Evolutionary conservation across 2,329 filamentous ascomycete species (phyloP), one percentile per base, ranked within the genome.

Genomic region (Calonectria pteridis): DNA sequence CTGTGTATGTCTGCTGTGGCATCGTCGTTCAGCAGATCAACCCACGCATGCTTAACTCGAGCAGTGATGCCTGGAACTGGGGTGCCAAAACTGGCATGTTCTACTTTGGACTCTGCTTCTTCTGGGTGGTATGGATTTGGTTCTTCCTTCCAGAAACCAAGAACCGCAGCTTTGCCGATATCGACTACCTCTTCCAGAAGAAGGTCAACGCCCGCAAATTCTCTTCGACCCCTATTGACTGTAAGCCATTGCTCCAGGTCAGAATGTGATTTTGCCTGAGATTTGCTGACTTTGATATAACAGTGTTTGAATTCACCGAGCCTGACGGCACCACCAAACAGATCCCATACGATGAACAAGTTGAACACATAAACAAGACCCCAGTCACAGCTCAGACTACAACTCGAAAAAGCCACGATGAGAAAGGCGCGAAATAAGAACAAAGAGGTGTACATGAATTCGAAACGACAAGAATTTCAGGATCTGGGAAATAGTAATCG

Each of bases 141-240:
- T 88, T 88, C 77, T 87, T 86, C 55, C 82, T 90, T 5, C 89
- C 89, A 5, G 90, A 91, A 83, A 89, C 89, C 16, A 87, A 85
- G 71, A 88, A 86, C 35, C 85, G 88, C 53, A 89, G 87, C 1
- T 88, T 89, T 70, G 88, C 87, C 53, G 90, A 92, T 82, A 85
- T 92, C 10, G 90, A 91, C 73, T 81, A 88, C 3, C 81, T 92
- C 73, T 92, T 92, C 77, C 86, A 89, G 73, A 81, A 84, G 71
- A 78, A 79, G 35, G 79, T 85, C 26, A 80, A 83, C 14, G 86
- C 88, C 1, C 82, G 87, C 84, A 83, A 85, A 66, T 87, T 84
- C 63, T 58, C 65, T 6, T n/a, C 50, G 26, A 67, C 65, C 26
- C 65, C 65, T 50, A 28, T 67, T 46, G 65, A 67, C 43, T 46